Evolutionary conservation across 1,284 basidiomycete genomes (phyloP), one percentile per base, ranked within the genome.

Genomic region (Macrocystidia cucumis): DNA sequence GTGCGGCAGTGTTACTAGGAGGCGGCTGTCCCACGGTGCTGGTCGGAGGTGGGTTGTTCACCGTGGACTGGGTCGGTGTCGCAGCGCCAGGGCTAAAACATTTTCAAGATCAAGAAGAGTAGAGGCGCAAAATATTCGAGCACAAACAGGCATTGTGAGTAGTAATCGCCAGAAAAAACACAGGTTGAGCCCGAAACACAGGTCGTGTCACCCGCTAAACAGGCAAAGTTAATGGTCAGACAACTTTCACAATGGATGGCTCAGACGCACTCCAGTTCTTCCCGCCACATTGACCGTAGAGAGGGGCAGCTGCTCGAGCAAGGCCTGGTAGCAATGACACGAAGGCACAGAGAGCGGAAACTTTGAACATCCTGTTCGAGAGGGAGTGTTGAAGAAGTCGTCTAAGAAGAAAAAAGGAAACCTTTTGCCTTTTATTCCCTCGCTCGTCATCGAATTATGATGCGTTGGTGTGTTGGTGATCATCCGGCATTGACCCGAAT

Each of bases 71-170:
- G 5, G 49, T 44, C 3, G 50, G 32, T 16, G 48, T 37, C 12
- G 36, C 37, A 23, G 53, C 37, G 21, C 55, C 51, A 29, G 62
- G 56, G 20, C 58, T 62, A 32, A 28, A 16, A 43, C 40, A 11
- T 32, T n/a, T n/a, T n/a, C n/a, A n/a, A n/a, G n/a, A n/a, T n/a
- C 13, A 22, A 40, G 16, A 26, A 44, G 37, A 29, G 12, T 25
- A 20, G 17, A 7, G 32, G n/a, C 5, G n/a, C n/a, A n/a, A n/a
- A n/a, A n/a, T n/a, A n/a, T n/a, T n/a, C n/a, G n/a, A n/a, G n/a
- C 16, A 55, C 68, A 40, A 49, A 72, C 69, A 75, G 44, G 65
- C 73, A 77, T 51, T 77, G 73, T 23, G 57, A 74, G 55, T 76
- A 76, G 50, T 66, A 78, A 30, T 62, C 58, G 46, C 74, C 75